Evolutionary conservation across 2,329 filamentous ascomycete genomes (phyloP).

Genomic region (Xylariales sp.): DNA sequence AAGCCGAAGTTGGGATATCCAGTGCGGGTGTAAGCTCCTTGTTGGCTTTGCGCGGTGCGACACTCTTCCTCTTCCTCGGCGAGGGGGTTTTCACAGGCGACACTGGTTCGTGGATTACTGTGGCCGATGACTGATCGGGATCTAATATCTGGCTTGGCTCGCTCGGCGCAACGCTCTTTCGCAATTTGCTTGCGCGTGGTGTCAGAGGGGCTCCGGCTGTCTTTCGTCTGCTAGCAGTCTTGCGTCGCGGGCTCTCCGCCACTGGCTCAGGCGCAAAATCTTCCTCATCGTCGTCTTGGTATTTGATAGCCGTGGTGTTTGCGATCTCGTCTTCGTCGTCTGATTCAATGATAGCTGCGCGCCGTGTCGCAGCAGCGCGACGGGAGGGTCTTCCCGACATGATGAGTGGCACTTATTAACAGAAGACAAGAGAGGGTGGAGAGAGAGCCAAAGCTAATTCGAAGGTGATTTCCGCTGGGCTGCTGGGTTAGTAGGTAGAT

Average conservation of each 20-base stretch:
- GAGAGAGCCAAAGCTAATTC: too few species aligned
- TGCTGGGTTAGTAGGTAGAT: too few species aligned
- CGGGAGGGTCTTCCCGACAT: conserved; percentile 34
- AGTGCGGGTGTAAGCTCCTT: conserved; percentile 35
- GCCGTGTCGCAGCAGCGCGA: conserved; percentile 51
- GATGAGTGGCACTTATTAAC: conserved; percentile 1
- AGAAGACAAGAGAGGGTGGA: background rate
- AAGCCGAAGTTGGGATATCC: conserved; percentile 23
- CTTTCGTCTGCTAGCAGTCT: conserved; percentile 31
- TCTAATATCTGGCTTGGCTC: conserved; percentile 60
- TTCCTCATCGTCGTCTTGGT: conserved; percentile 62
- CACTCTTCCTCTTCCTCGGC: conserved; percentile 62
- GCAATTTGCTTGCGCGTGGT: conserved; percentile 37
- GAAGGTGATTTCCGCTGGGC: too few species aligned
- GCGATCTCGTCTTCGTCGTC: conserved; percentile 69
- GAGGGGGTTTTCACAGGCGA: conserved; percentile 29
- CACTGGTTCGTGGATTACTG: conserved; percentile 26
- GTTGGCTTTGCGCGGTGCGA: conserved; percentile 34
- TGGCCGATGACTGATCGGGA: conserved; percentile 39
- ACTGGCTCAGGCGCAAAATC: conserved; percentile 77
- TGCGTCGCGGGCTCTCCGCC: conserved; percentile 47
- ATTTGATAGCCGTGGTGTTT: conserved; percentile 44
- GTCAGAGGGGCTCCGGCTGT: conserved; percentile 36
- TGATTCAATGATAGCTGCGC: conserved; percentile 71
- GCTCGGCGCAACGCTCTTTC: conserved; percentile 34